These are phyloP conservation scores for Solanum chmielewskii DNA, from an alignment of 257 asterid genomes.

Conservation along the genomic window DNA sequence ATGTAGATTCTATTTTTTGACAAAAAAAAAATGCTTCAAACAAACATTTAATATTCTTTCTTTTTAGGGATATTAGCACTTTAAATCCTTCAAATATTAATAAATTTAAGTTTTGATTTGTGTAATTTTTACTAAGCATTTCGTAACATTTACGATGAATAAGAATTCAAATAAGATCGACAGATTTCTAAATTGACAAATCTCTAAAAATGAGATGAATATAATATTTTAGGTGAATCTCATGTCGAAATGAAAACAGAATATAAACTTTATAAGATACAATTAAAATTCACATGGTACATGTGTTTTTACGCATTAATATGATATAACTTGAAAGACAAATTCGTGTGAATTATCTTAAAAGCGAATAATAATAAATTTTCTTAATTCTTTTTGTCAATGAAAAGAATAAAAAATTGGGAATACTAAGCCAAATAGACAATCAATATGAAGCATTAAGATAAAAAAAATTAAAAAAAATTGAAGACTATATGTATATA, in stretches of 20 bases:
- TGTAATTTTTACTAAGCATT: not conserved
- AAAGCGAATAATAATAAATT: not conserved
- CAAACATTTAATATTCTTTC: not conserved
- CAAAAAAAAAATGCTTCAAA: not conserved
- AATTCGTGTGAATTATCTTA: not conserved
- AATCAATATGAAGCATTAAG: not conserved
- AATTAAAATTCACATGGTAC: not conserved
- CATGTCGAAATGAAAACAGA: not conserved
- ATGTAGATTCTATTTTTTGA: not conserved
- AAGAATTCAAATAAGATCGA: not conserved
- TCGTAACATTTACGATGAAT: not conserved
- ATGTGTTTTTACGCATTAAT: not conserved
- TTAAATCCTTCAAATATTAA: not conserved
- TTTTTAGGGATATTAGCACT: not conserved
- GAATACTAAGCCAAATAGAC: not conserved
- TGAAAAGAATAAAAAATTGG: not conserved
- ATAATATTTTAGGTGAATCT: not conserved
- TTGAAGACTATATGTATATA: too few relatives aligned
- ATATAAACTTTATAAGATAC: not conserved
- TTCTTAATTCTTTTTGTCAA: not conserved
- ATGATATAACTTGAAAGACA: not conserved
- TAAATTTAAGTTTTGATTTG: not conserved
- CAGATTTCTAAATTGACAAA: not conserved
- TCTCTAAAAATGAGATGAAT: not conserved
- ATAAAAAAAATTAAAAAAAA: too few relatives aligned